Conservation (phyloP, 164 flowering plant genomes). For the Sedum album region DNA sequence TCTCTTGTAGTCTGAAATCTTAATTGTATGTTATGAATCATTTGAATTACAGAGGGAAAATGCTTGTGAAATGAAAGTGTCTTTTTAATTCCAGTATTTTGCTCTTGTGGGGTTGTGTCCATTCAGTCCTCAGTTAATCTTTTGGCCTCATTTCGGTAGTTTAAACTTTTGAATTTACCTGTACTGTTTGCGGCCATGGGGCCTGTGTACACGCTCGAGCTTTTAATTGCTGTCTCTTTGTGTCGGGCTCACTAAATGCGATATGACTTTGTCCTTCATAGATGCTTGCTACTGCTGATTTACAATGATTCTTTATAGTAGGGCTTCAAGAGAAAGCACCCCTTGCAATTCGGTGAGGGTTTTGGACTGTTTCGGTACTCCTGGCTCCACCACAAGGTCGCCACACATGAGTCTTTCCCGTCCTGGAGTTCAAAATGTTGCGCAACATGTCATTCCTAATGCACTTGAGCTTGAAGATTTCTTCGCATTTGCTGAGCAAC, state of each 20-base stretch:
- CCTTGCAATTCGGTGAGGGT: background rate
- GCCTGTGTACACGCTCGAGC: background rate
- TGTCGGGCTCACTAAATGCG: background rate
- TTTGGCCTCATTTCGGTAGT: too few relatives aligned
- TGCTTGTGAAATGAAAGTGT: too few relatives aligned
- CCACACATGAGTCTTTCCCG: background rate
- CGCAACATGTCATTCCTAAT: background rate
- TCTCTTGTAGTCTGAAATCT: background rate
- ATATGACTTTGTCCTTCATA: background rate
- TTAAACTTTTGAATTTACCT: too few relatives aligned
- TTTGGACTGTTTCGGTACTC: too few relatives aligned
- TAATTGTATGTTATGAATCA: background rate
- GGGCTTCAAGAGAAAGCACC: too few relatives aligned
- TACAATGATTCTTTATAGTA: background rate
- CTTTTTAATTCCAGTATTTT: too few relatives aligned
- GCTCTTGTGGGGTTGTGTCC: too few relatives aligned
- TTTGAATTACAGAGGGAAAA: too few relatives aligned
- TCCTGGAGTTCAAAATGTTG: slow-evolving; percentile 1
- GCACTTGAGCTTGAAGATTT: slow-evolving; percentile 1
- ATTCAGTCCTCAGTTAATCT: background rate
- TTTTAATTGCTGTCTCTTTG: background rate
- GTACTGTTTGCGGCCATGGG: background rate
- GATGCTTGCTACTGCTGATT: background rate
- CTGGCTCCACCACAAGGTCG: slow-evolving; percentile 2
- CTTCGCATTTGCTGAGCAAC: background rate